Evolutionary conservation across 148 eudicot species (phyloP).

Genomic region (Gaultheria prostrata): DNA sequence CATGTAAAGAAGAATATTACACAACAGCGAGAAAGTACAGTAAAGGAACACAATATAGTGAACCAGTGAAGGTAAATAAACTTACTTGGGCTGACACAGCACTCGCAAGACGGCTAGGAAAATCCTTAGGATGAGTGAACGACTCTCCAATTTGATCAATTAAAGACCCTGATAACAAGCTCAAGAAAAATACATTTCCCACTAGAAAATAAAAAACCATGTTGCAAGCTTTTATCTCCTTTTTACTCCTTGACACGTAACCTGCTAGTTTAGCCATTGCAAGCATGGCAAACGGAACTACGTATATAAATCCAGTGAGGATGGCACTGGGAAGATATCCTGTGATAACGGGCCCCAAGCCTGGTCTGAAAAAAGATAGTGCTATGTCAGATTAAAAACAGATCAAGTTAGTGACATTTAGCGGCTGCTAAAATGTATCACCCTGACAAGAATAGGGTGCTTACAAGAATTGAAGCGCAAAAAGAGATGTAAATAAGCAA

Average conservation of each 20-base stretch:
- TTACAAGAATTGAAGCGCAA: not conserved
- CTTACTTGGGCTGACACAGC: slow-evolving; percentile 89
- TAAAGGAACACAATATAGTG: not conserved
- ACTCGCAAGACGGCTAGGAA: slow-evolving; percentile 80
- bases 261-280: slow-evolving; percentile 74
- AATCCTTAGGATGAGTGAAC: slow-evolving; percentile 60
- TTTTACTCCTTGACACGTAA: slow-evolving; percentile 66
- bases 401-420: not conserved
- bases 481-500: not conserved
- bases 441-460: not conserved
- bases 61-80: not conserved
- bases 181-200: slow-evolving; percentile 84
- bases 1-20: not conserved
- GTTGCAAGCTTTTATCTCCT: slow-evolving; percentile 76
- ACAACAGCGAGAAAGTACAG: not conserved
- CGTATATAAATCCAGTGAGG: slow-evolving; percentile 71
- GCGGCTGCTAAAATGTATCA: not conserved
- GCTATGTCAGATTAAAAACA: slow-evolving; percentile 5
- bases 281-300: slow-evolving; percentile 80
- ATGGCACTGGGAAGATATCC: slow-evolving; percentile 91
- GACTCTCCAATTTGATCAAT: slow-evolving; percentile 88
- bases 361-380: slow-evolving; percentile 56
- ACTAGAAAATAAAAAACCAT: slow-evolving; percentile 91
- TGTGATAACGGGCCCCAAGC: slow-evolving; percentile 66
- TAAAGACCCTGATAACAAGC: slow-evolving; percentile 81